These are phyloP conservation scores for Choanephora cucurbitarum DNA, from an alignment of 371 early-diverging fungal species.

Conservation along the genomic window DNA sequence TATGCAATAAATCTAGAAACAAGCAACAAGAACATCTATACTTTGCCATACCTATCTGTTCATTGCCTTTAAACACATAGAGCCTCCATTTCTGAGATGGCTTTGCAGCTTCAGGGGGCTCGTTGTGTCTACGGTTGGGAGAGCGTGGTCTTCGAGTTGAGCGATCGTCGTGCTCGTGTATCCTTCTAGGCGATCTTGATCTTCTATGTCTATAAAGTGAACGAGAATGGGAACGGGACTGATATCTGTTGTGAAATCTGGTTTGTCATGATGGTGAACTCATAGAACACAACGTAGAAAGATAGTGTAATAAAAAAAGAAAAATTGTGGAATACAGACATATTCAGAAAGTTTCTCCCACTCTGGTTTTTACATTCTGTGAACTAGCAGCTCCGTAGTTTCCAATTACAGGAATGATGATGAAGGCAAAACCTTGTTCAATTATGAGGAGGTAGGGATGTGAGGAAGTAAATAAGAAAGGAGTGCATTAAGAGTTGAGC, in stretches of 20 bases:
- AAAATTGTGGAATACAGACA: no score
- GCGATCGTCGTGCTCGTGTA: slow-evolving; percentile 8
- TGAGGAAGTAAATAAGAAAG: no score
- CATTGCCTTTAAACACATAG: slow-evolving; percentile 90
- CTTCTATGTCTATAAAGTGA: slow-evolving; percentile 23
- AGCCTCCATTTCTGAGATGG: slow-evolving; percentile 78
- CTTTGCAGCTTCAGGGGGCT: slow-evolving; percentile 88
- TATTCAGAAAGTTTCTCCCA: no score
- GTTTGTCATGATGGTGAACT: slow-evolving; percentile 14
- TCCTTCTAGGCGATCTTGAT: slow-evolving; percentile 23
- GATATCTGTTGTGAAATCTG: not conserved
- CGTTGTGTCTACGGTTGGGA: slow-evolving; percentile 37
- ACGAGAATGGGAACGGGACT: slow-evolving; percentile 18
- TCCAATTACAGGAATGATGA: no score
- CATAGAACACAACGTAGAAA: no score
- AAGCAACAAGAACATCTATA: not conserved
- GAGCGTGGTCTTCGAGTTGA: slow-evolving; percentile 17
- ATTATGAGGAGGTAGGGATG: no score
- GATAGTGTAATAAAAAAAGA: no score
- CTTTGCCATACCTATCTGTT: slow-evolving; percentile 70
- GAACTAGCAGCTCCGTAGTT: no score
- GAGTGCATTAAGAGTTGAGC: no score
- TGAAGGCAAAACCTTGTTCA: no score
- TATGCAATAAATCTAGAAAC: slow-evolving; percentile 69
- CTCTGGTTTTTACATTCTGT: no score